Evolutionary conservation across 176 grass and related monocot genomes (phyloP), one percentile per base, ranked within the genome.

Genomic region (Raddia distichophylla): DNA sequence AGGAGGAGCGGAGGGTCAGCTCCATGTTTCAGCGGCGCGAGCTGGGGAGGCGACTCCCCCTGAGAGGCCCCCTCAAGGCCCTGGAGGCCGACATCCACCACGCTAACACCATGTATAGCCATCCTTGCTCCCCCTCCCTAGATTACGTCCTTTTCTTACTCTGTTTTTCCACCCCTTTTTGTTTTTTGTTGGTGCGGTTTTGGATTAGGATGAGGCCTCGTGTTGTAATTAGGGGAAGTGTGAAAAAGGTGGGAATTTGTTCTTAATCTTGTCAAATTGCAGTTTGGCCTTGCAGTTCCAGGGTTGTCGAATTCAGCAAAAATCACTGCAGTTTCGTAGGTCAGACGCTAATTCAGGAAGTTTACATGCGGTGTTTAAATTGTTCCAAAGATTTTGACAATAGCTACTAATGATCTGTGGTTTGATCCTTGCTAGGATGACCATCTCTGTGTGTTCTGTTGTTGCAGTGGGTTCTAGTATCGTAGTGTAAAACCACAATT

Each of bases 11-110:
- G 50, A 0, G 35, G 37, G 12, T 10, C 14, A 10, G 52, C 47
- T 42, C 64, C 64, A 77, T 77, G 82, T 62, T 73, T 60, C 63
- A 58, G 44, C 72, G 86, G 73, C 67, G 81, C 5, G 81, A 91
- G 73, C 64, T 82, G 61, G 73, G 84, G 50, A 89, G 84, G 81
- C 82, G 73, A 22, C 67, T 91, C 35, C 88, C 86, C 49, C 74
- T 94, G 64, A 91, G 89, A 90, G 92, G 89, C 10, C 86, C 93
- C 77, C 84, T 94, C 64, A 94, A 94, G 65, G 85, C 89, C 44
- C 81, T 94, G 18, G 89, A 94, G 81, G 89, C 89, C 10, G 93
- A 94, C 61, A 92, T 94, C 64, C 90, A 94, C 67, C 93, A 94
- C 79, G 93, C 93, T 18, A 94, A 94, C 80, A 86, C 89, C 83